Evolutionary conservation across 2,329 filamentous ascomycete genomes (phyloP).

Genomic region (Fusarium tuaranense): DNA sequence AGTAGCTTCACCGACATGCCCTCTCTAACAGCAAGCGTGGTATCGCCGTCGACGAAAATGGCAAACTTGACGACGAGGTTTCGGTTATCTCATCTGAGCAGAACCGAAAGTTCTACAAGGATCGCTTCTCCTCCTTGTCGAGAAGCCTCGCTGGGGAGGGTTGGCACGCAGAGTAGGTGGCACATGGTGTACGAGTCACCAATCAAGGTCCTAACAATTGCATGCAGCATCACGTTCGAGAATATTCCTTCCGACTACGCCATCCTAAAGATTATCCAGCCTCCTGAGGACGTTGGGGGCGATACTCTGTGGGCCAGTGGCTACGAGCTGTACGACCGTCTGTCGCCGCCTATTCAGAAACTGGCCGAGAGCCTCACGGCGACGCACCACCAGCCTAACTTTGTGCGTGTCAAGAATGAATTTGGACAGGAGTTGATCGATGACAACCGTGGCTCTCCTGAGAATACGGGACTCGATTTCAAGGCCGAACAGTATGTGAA

Average conservation of each 20-base stretch:
- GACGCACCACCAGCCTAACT: slow-evolving; percentile 6
- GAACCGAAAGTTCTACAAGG: slow-evolving; percentile 27
- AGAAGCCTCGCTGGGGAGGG: slow-evolving; percentile 20
- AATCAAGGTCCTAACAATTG: background rate
- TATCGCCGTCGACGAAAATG: slow-evolving; percentile 23
- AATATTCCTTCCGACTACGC: slow-evolving; percentile 20
- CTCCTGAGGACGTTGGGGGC: slow-evolving; percentile 20
- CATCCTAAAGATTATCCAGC: slow-evolving; percentile 21
- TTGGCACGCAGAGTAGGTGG: slow-evolving; percentile 29
- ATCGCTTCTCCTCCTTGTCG: slow-evolving; percentile 13
- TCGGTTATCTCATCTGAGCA: slow-evolving; percentile 24
- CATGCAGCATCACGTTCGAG: slow-evolving; percentile 20
- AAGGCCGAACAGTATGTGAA: slow-evolving; percentile 7
- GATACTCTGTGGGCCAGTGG: slow-evolving; percentile 25
- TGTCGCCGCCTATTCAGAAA: slow-evolving; percentile 17
- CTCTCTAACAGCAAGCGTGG: slow-evolving; percentile 25
- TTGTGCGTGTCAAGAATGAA: background rate
- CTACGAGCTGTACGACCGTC: slow-evolving; percentile 22
- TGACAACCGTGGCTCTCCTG: slow-evolving; percentile 14
- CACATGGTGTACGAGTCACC: background rate
- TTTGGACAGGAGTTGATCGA: slow-evolving; percentile 11
- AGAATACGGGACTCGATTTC: slow-evolving; percentile 24
- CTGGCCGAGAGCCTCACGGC: slow-evolving; percentile 19
- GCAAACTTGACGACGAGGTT: slow-evolving; percentile 26
- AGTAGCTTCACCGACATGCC: slow-evolving; percentile 21